Evolutionary conservation across 116 monocot species (phyloP), one percentile per base, ranked within the genome.

Genomic region (Posidonia oceanica): DNA sequence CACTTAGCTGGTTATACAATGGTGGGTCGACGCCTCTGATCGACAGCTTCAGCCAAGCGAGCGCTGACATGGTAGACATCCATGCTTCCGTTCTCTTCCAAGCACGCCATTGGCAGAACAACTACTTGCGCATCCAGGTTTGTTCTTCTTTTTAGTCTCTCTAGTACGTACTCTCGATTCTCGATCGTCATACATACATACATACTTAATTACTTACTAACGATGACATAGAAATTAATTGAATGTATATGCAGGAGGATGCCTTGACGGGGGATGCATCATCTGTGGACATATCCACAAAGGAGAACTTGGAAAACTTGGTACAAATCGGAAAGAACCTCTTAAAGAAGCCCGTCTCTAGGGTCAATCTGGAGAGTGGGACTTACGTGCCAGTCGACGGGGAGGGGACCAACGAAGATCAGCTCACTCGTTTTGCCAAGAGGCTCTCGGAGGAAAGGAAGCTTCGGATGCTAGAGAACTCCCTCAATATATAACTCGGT

Each of bases 51-150:
- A 57, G 51, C 7, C 73, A 77, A 59, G 76, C 73, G 0, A 81
- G 81, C 57, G 68, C 73, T 0, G 76, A 81, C 63, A 81, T 77
- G 76, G 77, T 81, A 18, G 77, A 81, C 63, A 77, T 81, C 68
- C 81, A 81, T 39, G 55, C 72, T 18, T 76, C 81, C 14, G 48
- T 69, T 58, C 37, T 77, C 15, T 81, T 81, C 55, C 73, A 73
- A 12, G 76, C 77, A 36, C 63, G 77, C 17, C 63, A 64, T 4
- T 69, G 44, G 6, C 52, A 64, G 23, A 10, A 55, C 4, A 63
- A 77, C 56, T 81, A 81, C 52, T 69, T 81, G 14, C 76, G 81
- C 3, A 81, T 81, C 17, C 73, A 81, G 72, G 80, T 76, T 29
- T 29, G 29, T 29, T 29, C 29, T 0, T 29, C 1, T 29, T 29